phyloP scores from a whole-genome alignment of 257 asterid species.

The Nicotiana benthamiana region DNA sequence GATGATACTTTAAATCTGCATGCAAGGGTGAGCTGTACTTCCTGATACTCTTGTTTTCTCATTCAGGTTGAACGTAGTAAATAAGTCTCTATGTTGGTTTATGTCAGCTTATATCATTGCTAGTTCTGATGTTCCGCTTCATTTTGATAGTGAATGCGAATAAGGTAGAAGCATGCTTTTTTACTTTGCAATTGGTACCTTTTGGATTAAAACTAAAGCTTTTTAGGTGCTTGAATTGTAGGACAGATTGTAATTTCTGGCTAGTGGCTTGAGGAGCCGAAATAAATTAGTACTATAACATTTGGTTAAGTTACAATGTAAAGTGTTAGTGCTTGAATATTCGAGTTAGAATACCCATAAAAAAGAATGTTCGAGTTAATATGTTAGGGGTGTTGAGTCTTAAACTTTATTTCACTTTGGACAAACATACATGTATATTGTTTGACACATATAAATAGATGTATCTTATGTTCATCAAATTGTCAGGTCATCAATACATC shows the following conservation, averaged over 20 bases:
- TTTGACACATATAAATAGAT: neutral
- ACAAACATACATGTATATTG: neutral
- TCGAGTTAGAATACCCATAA: neutral
- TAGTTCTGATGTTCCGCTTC: neutral
- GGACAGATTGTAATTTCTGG: neutral
- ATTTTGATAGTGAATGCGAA: neutral
- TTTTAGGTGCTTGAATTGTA: neutral
- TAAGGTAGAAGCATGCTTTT: neutral
- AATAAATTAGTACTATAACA: neutral
- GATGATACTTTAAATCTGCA: conserved; percentile 35
- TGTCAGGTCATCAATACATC: neutral
- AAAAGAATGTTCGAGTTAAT: neutral
- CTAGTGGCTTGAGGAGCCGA: neutral
- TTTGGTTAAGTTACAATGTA: neutral
- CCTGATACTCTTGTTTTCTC: conserved; percentile 1
- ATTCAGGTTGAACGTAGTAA: neutral
- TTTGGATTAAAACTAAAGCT: neutral
- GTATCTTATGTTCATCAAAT: neutral
- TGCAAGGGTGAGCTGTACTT: conserved; percentile 50
- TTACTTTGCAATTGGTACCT: neutral
- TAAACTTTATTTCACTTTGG: neutral
- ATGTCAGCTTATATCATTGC: neutral
- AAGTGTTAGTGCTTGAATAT: neutral
- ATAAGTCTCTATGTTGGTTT: neutral
- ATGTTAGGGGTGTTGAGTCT: neutral